Evolutionary conservation across 2,329 filamentous ascomycete genomes (phyloP), one percentile per base, ranked within the genome.

Genomic region (Stemphylium lycopersici): DNA sequence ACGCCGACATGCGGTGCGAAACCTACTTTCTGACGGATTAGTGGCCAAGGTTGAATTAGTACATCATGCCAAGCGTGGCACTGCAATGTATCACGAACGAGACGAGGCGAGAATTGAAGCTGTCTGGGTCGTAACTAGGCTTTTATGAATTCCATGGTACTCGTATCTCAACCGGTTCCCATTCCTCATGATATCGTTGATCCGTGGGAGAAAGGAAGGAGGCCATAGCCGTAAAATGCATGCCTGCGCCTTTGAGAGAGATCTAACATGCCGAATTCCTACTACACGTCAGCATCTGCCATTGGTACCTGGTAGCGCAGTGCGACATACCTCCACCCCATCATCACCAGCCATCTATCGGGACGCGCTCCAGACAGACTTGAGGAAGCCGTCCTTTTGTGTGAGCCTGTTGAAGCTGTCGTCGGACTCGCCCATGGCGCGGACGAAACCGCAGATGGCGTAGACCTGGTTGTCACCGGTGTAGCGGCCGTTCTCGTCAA

Each of bases 401-500:
- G 93, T 85, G 76, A 99, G 86, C 77, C 95, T 85, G 90, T 99
- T 99, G 77, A 99, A 81, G 74, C 90, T 86, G 83, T 99, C 95
- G 79, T 99, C 95, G 80, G 88, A 89, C 90, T 99, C 96, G 78
- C 95, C 95, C 87, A 96, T 95, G 73, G 93, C 91, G 73, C 95
- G 90, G 76, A 99, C 91, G 84, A 98, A 99, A 66, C 95, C 95
- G 84, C 90, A 96, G 67, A 99, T 90, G 72, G 95, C 93, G 80
- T 96, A 99, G 78, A 91, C 88, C 82, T 97, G 90, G 88, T 93
- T 96, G 85, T 97, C 95, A 81, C 93, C 92, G 71, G 91, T 91
- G 83, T 93, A 92, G 75, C 93, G 91, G 79, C 95, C 95, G 84
- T 93, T 96, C 89, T 99, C 95, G 81, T 98, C 93, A 74, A 99